Evolutionary conservation across 2,329 filamentous ascomycete species (phyloP).

Genomic region (Graphilbum fragrans): DNA sequence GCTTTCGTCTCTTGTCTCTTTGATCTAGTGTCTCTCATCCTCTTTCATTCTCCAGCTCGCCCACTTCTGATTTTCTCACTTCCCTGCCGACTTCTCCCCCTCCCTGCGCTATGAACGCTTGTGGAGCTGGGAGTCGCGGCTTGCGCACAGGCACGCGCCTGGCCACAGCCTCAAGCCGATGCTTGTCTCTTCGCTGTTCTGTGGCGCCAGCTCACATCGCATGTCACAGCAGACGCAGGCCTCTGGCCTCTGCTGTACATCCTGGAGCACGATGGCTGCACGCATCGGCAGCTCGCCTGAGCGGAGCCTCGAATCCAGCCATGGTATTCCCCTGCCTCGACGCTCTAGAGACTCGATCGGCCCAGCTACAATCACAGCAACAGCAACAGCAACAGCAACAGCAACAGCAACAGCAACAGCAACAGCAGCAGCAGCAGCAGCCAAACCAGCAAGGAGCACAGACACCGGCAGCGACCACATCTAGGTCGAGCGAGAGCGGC

Average conservation of each 20-base stretch:
- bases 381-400: slow-evolving; percentile 2
- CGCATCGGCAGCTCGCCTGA: slow-evolving; percentile 12
- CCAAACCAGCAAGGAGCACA: background rate
- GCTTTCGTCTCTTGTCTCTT: no score
- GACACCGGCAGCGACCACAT: slow-evolving; percentile 8
- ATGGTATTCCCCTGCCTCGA: slow-evolving; percentile 88
- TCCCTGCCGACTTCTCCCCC: no score
- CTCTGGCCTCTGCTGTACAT: no score
- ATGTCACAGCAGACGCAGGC: no score
- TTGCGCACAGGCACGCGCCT: background rate
- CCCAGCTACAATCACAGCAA: slow-evolving; percentile 46
- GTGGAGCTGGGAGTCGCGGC: background rate
- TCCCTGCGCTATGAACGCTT: background rate
- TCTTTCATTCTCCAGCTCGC: background rate
- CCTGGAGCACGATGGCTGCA: no score
- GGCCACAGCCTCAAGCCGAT: background rate
- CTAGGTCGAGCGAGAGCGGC: slow-evolving; percentile 53
- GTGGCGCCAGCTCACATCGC: no score
- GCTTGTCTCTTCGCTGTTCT: background rate
- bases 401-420: background rate
- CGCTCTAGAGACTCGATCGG: slow-evolving; percentile 66
- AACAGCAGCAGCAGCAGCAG: background rate
- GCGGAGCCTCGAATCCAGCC: slow-evolving; percentile 61
- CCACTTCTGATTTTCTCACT: background rate
- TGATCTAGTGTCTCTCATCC: background rate